Evolutionary conservation across 2,329 filamentous ascomycete species (phyloP).

Genomic region (Pseudogymnoascus pannorum): DNA sequence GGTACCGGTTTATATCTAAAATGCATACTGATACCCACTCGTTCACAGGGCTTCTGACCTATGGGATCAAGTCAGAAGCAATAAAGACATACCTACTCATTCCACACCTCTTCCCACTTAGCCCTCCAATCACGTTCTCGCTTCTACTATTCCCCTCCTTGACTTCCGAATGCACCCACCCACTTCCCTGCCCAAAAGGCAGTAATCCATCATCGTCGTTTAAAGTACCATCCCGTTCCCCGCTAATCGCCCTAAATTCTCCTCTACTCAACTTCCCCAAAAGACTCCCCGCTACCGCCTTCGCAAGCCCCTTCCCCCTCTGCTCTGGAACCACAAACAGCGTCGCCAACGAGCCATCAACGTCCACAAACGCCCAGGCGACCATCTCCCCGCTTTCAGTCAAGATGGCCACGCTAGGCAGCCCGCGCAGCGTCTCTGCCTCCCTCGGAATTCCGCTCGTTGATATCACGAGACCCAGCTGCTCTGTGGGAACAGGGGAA

Average conservation of each 20-base stretch:
- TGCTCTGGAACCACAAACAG: slow-evolving; percentile 25
- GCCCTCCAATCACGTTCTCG: slow-evolving; percentile 25
- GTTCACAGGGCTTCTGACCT: neutral
- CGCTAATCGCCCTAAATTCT: slow-evolving; percentile 19
- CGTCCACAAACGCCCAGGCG: slow-evolving; percentile 26
- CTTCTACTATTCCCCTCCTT: slow-evolving; percentile 24
- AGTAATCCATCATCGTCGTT: slow-evolving; percentile 18
- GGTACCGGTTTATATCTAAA: neutral
- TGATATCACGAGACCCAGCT: slow-evolving; percentile 23
- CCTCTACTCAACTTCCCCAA: slow-evolving; percentile 17
- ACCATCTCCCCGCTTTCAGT: slow-evolving; percentile 15
- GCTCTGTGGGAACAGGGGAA: slow-evolving; percentile 20
- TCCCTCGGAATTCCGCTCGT: slow-evolving; percentile 24
- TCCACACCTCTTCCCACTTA: slow-evolving; percentile 17
- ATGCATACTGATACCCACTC: neutral
- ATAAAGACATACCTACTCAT: slow-evolving; percentile 20
- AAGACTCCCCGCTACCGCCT: slow-evolving; percentile 19
- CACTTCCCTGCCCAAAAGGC: slow-evolving; percentile 16
- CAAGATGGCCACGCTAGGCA: slow-evolving; percentile 23
- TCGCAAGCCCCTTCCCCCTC: slow-evolving; percentile 24
- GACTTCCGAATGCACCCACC: slow-evolving; percentile 27
- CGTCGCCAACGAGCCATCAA: slow-evolving; percentile 25
- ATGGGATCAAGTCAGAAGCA: neutral
- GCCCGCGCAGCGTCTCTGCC: slow-evolving; percentile 18
- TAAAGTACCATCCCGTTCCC: neutral